Percentiles rank a stretch among this genome's conserved stretches.
Evolutionary conservation across 371 early-diverging fungal genomes (phyloP).

Genomic region (Rhizopus microsporus): DNA sequence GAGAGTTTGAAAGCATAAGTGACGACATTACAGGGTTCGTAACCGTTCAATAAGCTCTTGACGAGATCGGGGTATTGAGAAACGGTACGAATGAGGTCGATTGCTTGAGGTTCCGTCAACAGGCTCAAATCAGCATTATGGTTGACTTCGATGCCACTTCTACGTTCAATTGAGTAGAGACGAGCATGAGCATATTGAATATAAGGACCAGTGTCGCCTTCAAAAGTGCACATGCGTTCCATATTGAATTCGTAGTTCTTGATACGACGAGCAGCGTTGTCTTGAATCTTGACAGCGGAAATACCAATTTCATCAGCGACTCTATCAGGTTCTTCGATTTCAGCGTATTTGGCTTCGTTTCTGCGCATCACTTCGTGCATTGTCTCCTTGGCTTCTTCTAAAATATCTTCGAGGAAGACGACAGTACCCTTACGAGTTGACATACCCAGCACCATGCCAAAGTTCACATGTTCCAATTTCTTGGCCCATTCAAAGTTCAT

Average conservation of each 20-base stretch:
- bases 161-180: slow-evolving; percentile 93
- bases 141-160: slow-evolving; percentile 60
- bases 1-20: slow-evolving; percentile 90
- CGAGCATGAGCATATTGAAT: slow-evolving; percentile 98
- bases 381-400: slow-evolving; percentile 86
- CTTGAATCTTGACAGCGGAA: slow-evolving; percentile 95
- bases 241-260: slow-evolving; percentile 98
- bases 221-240: slow-evolving; percentile 94
- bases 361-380: slow-evolving; percentile 95
- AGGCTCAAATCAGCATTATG: slow-evolving; percentile 63
- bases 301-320: slow-evolving; percentile 85
- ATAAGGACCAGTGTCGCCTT: slow-evolving; percentile 99
- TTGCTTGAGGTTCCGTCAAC: slow-evolving; percentile 74
- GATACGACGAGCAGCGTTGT: slow-evolving; percentile 93
- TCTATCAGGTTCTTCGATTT: slow-evolving; percentile 81
- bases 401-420: slow-evolving; percentile 98
- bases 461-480: slow-evolving; percentile 91
- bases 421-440: slow-evolving; percentile 98
- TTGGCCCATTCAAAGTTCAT: slow-evolving; percentile 81
- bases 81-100: slow-evolving; percentile 78
- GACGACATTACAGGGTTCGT: slow-evolving; percentile 95
- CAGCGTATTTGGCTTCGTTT: slow-evolving; percentile 84
- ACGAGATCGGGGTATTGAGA: slow-evolving; percentile 94
- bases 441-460: slow-evolving; percentile 98
- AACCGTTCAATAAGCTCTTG: slow-evolving; percentile 54